Evolutionary conservation across 192 early-diverging fungal genomes (phyloP).

Genomic region (Coemansia sp.): DNA sequence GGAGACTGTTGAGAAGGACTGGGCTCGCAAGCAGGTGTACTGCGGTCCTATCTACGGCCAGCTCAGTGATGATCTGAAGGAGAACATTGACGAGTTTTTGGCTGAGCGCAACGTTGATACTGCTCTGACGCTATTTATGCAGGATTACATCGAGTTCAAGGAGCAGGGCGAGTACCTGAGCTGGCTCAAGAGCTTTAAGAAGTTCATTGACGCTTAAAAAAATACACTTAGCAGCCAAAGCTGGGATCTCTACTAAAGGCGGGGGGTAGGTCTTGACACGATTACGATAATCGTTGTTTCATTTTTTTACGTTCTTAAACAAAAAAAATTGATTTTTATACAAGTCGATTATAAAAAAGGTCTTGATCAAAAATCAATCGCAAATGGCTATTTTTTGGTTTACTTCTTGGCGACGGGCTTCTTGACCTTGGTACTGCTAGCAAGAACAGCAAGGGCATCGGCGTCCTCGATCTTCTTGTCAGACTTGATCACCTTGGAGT

Average conservation of each 20-base stretch:
- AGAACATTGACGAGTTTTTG: slow-evolving; percentile 70
- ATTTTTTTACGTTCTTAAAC: background rate
- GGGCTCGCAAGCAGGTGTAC: slow-evolving; percentile 82
- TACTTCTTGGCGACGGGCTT: slow-evolving; percentile 39
- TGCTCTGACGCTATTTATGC: slow-evolving; percentile 81
- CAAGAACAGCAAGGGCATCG: slow-evolving; percentile 73
- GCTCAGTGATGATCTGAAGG: slow-evolving; percentile 81
- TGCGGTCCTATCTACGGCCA: slow-evolving; percentile 89
- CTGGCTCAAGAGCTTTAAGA: slow-evolving; percentile 82
- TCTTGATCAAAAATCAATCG: slow-evolving; percentile 1
- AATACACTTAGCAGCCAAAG: slow-evolving; percentile 6
- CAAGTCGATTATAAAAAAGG: background rate
- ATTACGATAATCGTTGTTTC: no score
- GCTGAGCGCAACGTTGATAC: slow-evolving; percentile 87
- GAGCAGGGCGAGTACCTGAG: slow-evolving; percentile 91
- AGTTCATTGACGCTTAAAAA: slow-evolving; percentile 65
- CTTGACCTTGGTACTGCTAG: slow-evolving; percentile 56
- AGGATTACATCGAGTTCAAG: slow-evolving; percentile 89
- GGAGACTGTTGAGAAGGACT: slow-evolving; percentile 79
- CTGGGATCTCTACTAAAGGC: background rate
- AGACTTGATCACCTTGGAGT: slow-evolving; percentile 73
- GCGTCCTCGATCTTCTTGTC: slow-evolving; percentile 86
- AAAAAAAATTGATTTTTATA: no score
- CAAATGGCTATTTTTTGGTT: background rate
- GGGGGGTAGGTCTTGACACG: background rate